phyloP scores from a whole-genome alignment of 257 asterid species.

The Linaria vulgaris region DNA sequence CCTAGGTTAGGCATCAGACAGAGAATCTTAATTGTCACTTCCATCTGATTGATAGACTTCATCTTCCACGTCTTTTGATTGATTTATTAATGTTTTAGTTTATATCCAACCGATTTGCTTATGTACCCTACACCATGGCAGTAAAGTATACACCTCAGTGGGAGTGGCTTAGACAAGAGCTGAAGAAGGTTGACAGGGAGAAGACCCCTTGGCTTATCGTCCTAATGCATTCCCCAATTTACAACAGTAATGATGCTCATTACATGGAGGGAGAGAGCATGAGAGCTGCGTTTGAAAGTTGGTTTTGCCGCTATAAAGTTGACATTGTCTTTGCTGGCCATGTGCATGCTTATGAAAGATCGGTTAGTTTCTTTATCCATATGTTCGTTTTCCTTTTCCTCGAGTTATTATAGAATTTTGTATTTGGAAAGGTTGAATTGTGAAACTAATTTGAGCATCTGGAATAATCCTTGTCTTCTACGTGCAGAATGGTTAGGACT shows the following conservation, averaged over 20 bases:
- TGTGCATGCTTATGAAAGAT: constrained; percentile 96
- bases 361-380: constrained; percentile 54
- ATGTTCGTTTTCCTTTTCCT: constrained; percentile 1
- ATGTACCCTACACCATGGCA: constrained; percentile 37
- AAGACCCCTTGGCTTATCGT: constrained; percentile 98
- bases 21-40: neutral
- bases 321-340: constrained; percentile 93
- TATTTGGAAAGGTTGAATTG: constrained; percentile 6
- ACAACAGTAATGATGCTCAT: constrained; percentile 90
- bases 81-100: neutral
- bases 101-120: constrained; percentile 14
- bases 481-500: no score
- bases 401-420: neutral
- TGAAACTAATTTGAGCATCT: constrained; percentile 1
- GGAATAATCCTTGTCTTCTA: neutral
- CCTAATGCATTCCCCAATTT: constrained; percentile 87
- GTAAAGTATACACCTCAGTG: constrained; percentile 96
- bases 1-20: neutral
- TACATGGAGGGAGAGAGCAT: constrained; percentile 95
- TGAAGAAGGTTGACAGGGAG: constrained; percentile 72
- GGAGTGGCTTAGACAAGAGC: constrained; percentile 76
- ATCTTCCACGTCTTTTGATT: constrained; percentile 3
- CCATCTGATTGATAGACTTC: constrained; percentile 10
- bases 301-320: constrained; percentile 87
- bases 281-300: constrained; percentile 78